phyloP scores from a whole-genome alignment of 495 filamentous ascomycete genomes.

The Neurospora sublineolata region DNA sequence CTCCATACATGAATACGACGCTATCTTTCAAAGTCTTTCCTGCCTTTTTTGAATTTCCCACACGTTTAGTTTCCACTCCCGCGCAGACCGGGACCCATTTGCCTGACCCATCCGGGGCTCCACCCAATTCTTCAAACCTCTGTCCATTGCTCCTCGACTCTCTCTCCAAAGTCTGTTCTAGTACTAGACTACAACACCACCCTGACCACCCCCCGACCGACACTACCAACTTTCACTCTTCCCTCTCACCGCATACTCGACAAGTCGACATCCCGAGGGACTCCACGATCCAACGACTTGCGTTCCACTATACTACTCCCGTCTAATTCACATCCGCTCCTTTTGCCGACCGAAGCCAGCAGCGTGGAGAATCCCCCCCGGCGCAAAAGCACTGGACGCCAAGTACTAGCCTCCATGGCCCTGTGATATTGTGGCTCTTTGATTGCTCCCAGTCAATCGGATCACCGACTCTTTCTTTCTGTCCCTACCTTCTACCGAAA shows the following conservation, averaged over 20 bases:
- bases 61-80: not conserved
- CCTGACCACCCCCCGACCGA: not conserved
- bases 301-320: not conserved
- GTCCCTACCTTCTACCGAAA: not conserved
- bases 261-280: not conserved
- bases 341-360: not conserved
- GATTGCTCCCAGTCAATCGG: conserved; percentile 1
- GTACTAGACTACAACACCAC: not conserved
- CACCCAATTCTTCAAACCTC: not conserved
- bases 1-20: not conserved
- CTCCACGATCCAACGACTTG: not conserved
- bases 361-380: not conserved
- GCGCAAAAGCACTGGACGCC: not conserved
- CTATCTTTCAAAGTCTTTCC: not conserved
- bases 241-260: not conserved
- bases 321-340: not conserved
- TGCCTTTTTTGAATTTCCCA: not conserved
- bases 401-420: not conserved
- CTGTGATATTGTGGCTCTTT: not conserved
- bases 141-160: not conserved
- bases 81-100: not conserved
- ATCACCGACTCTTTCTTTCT: not conserved
- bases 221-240: not conserved
- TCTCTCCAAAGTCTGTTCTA: not conserved
- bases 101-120: not conserved